Evolutionary conservation across 352 stramenopile genomes (phyloP), one percentile per base, ranked within the genome.

Genomic region (Thalassiosira delicatula): DNA sequence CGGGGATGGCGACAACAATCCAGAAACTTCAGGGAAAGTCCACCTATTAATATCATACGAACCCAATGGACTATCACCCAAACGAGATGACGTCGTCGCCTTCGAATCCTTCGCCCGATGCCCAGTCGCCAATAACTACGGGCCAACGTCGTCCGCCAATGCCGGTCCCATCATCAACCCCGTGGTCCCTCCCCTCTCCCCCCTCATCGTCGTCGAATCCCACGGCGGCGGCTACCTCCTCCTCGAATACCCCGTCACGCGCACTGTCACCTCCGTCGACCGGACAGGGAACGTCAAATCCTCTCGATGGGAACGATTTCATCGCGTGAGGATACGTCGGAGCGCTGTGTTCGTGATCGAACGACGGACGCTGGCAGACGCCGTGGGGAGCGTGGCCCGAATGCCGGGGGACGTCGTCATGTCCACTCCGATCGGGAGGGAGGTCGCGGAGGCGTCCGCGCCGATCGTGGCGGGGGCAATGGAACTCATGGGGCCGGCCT

Each of bases 311-410:
- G 67, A 83, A 68, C 75, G 70, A 40, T 66, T 68, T 2, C 62
- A 87, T n/a, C 76, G 59, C 21, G 46, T 90, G 3, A 81, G 87
- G 44, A 81, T 94, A 7, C 88, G 91, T 72, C 81, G 90, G 0
- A 94, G 92, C 54, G 46, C 88, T 23, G 82, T 91, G 0, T 94
- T 94, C 84, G 90, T 94, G 4, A 90, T 94, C 81, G 90, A 94
- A 82, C 79, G 90, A 49, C 84, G 79, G 12, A 94, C 89, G 27
- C 21, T 93, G 3, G 25, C 92, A 0, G 90, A 94, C 74, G 81
- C 66, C 0, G 81, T 79, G 11, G 57, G 87, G 0, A 83, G 91
- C 53, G 54, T 93, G 4, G 90, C 84, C 9, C 71, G 90, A 68
- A 11, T 87, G 14, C 90, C 90, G 2, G 82, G 79, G n/a, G 90